These are phyloP conservation scores for Claviceps cyperi DNA, from an alignment of 2,329 filamentous ascomycete genomes.

Conservation along the genomic window DNA sequence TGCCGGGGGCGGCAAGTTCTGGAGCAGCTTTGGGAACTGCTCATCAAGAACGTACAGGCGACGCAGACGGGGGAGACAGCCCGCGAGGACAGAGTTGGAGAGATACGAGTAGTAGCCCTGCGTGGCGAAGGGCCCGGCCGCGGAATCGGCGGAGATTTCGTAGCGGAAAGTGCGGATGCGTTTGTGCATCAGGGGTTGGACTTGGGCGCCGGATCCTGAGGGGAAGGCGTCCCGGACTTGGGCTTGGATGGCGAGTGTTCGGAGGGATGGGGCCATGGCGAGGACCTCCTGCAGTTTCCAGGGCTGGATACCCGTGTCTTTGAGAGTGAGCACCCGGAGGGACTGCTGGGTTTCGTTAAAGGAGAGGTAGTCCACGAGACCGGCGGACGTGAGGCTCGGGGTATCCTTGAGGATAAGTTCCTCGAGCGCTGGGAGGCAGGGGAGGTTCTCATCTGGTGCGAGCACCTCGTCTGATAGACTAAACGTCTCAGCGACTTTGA, in stretches of 20 bases:
- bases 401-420: conserved; percentile 59
- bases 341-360: conserved; percentile 41
- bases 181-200: conserved; percentile 50
- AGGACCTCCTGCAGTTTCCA: conserved; percentile 47
- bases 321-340: conserved; percentile 55
- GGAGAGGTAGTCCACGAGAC: conserved; percentile 54
- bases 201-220: conserved; percentile 31
- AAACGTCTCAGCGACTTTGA: conserved; percentile 57
- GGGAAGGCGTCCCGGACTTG: conserved; percentile 37
- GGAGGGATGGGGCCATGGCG: conserved; percentile 39
- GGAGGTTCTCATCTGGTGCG: conserved; percentile 46
- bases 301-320: conserved; percentile 54
- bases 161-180: conserved; percentile 63
- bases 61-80: conserved; percentile 56
- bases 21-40: conserved; percentile 65
- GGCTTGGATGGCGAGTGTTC: conserved; percentile 39
- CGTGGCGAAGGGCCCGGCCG: conserved; percentile 42
- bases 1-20: conserved; percentile 53
- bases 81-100: conserved; percentile 64
- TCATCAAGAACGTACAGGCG: conserved; percentile 78
- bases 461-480: conserved; percentile 70
- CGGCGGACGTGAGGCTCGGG: conserved; percentile 56
- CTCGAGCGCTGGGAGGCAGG: conserved; percentile 59
- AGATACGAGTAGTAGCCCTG: conserved; percentile 72
- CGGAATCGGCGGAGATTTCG: conserved; percentile 55